These are phyloP conservation scores for Ballota nigra DNA, from an alignment of 257 asterid species.

Conservation along the genomic window DNA sequence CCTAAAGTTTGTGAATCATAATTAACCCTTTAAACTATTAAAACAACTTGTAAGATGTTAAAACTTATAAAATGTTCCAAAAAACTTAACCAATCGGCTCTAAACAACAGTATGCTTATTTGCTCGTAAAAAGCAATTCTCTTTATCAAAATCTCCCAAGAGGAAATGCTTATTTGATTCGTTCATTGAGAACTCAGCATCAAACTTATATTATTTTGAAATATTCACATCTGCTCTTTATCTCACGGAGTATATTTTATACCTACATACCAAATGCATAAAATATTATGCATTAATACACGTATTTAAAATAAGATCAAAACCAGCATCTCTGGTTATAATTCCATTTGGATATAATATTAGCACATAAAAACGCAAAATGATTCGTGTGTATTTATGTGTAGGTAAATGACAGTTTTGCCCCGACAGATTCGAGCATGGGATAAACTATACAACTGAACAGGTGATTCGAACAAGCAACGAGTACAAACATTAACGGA, in stretches of 20 bases:
- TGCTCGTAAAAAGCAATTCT: no score
- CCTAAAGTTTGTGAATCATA: no score
- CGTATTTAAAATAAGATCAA: neutral
- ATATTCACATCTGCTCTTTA: neutral
- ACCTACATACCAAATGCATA: neutral
- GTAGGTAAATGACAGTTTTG: neutral
- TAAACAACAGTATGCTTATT: no score
- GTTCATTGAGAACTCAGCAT: neutral
- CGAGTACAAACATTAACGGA: conserved; percentile 14
- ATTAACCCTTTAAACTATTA: no score
- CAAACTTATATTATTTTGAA: neutral
- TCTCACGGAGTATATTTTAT: neutral
- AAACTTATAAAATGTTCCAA: no score
- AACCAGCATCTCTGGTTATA: neutral
- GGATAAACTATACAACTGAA: neutral
- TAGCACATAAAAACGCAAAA: neutral
- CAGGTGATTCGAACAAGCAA: conserved; percentile 10
- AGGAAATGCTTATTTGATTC: neutral
- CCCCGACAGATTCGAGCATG: neutral
- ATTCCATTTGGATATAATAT: neutral
- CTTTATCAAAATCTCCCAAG: no score
- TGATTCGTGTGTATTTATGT: neutral
- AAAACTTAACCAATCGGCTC: no score
- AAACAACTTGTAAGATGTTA: no score
- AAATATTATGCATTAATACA: neutral